Conservation (phyloP, 139 green algal species). For the Haematococcus lacustris region DNA sequence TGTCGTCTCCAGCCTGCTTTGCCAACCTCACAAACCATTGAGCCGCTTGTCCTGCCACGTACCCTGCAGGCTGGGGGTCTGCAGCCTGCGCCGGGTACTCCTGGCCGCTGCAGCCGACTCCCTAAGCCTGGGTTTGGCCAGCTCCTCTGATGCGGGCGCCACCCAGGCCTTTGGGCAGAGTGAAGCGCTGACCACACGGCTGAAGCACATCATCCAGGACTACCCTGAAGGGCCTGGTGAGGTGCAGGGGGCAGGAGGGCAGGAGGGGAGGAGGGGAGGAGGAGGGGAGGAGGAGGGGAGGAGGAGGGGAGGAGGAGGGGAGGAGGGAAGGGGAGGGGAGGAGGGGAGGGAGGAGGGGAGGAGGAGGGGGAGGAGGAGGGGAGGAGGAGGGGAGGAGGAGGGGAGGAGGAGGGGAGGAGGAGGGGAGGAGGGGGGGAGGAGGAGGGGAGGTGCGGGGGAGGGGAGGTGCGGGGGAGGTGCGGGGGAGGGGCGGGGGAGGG, state of each 20-base stretch:
- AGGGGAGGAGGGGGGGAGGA: background rate
- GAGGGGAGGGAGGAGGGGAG: too few species aligned
- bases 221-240: conserved; percentile 64
- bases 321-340: too few species aligned
- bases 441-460: too few species aligned
- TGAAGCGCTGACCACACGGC: conserved; percentile 70
- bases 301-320: too few species aligned
- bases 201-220: conserved; percentile 72
- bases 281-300: background rate
- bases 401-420: background rate
- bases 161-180: conserved; percentile 75
- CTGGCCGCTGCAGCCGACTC: conserved; percentile 43
- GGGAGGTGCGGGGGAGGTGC: too few species aligned
- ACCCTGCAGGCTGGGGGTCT: conserved; percentile 44
- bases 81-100: conserved; percentile 49
- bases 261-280: background rate
- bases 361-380: too few species aligned
- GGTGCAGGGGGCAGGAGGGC: background rate
- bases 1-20: too few species aligned
- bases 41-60: too few species aligned
- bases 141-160: background rate
- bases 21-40: too few species aligned
- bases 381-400: too few species aligned
- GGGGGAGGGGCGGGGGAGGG: background rate
- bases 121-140: conserved; percentile 39